A percentile compares a stretch with the other conserved stretches of the same genome.
These are phyloP conservation scores for Tolypocladium ovalisporum DNA, from an alignment of 2,329 filamentous ascomycete genomes.

Conservation along the genomic window DNA sequence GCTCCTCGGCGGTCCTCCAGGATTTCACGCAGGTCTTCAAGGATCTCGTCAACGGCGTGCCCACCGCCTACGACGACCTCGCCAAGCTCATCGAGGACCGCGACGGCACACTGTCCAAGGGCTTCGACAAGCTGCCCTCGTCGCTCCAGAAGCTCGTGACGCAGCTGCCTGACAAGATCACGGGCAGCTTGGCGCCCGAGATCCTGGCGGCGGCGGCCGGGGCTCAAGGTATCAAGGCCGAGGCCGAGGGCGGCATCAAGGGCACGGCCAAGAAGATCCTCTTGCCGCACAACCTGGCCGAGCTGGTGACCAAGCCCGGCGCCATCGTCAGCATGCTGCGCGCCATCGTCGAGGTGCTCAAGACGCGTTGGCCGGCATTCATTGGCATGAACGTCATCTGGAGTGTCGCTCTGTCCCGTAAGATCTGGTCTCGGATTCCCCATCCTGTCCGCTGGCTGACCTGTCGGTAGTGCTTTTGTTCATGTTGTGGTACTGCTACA, in stretches of 20 bases:
- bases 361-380: conserved; percentile 79
- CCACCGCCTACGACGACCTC: conserved; percentile 89
- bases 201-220: conserved; percentile 69
- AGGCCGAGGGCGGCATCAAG: conserved; percentile 45
- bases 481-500: conserved; percentile 97
- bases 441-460: conserved; percentile 3
- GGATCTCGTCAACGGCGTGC: conserved; percentile 83
- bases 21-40: conserved; percentile 86
- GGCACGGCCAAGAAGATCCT: conserved; percentile 56
- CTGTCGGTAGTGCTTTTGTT: conserved; percentile 64
- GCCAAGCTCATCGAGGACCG: conserved; percentile 48
- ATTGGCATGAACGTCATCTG: conserved; percentile 86
- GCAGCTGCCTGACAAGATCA: conserved; percentile 72
- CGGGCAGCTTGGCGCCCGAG: conserved; percentile 65
- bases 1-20: conserved; percentile 70
- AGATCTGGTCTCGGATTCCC: conserved; percentile 20
- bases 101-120: conserved; percentile 46
- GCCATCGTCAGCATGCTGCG: conserved; percentile 73
- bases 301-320: conserved; percentile 77
- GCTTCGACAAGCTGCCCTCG: conserved; percentile 58
- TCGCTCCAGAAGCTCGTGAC: conserved; percentile 81
- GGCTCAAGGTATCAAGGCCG: conserved; percentile 52
- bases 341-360: conserved; percentile 83
- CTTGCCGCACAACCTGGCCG: conserved; percentile 61
- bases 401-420: conserved; percentile 79